Evolutionary conservation across 306 rosid genomes (phyloP).

Genomic region (Oemleria cerasiformis): DNA sequence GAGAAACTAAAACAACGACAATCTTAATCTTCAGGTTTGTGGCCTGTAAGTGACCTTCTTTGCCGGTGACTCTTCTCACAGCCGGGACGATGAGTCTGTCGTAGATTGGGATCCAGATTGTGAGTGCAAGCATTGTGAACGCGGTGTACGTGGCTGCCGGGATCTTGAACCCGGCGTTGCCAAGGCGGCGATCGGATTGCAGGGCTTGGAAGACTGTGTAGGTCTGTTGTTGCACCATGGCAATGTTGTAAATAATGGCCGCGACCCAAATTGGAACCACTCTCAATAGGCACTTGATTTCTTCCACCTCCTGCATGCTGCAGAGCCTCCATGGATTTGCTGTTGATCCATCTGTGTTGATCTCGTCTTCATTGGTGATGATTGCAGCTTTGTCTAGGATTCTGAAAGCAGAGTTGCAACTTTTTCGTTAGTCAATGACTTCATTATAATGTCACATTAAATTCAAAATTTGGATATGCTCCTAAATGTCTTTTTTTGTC

Average conservation of each 20-base stretch:
- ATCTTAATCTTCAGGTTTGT: no score
- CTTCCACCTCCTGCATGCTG: constrained; percentile 40
- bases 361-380: constrained; percentile 20
- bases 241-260: constrained; percentile 31
- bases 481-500: background rate
- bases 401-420: background rate
- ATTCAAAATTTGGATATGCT: background rate
- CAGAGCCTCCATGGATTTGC: constrained; percentile 37
- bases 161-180: constrained; percentile 22
- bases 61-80: constrained; percentile 29
- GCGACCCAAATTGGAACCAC: constrained; percentile 51
- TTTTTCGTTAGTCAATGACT: background rate
- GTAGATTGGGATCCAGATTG: constrained; percentile 37
- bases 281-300: constrained; percentile 33
- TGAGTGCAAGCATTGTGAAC: constrained; percentile 28
- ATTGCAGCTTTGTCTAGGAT: constrained; percentile 44
- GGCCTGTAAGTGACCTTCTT: background rate
- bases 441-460: background rate
- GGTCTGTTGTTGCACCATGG: constrained; percentile 33
- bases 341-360: constrained; percentile 32
- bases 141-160: constrained; percentile 30
- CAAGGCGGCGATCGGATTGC: constrained; percentile 27
- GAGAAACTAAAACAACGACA: no score
- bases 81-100: constrained; percentile 29
- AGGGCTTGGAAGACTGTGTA: constrained; percentile 51